Conservation (phyloP, 2,329 filamentous ascomycete species). For the Botryotinia calthae region DNA sequence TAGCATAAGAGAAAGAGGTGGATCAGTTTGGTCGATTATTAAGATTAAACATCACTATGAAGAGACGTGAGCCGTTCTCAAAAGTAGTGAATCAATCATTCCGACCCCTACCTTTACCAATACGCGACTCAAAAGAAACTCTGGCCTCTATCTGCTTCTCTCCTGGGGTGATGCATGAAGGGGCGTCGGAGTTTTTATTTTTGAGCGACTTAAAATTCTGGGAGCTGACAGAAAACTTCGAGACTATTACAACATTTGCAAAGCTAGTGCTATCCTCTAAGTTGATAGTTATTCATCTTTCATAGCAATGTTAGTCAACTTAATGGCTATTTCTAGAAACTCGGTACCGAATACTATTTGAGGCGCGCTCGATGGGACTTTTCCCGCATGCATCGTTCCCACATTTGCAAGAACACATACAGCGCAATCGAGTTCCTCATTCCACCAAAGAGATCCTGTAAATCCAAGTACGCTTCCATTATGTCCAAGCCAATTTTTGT, state of each 20-base stretch:
- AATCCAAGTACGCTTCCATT: conserved; percentile 26
- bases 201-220: not conserved
- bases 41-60: not conserved
- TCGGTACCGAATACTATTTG: conserved; percentile 6
- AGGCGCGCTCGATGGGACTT: conserved; percentile 17
- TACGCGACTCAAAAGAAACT: not conserved
- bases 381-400: conserved; percentile 24
- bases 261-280: not conserved
- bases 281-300: not conserved
- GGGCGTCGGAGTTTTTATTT: not conserved
- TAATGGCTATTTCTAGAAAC: conserved; percentile 17
- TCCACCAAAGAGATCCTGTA: conserved; percentile 21
- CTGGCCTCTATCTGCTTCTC: not conserved
- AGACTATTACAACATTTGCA: not conserved
- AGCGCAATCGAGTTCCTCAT: conserved; percentile 22
- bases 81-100: not conserved
- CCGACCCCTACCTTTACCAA: not conserved
- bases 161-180: not conserved
- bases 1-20: not conserved
- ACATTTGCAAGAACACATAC: conserved; percentile 25
- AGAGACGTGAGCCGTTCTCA: not conserved
- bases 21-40: not conserved
- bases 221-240: not conserved
- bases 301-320: not conserved
- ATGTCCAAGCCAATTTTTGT: conserved; percentile 23